A percentile compares a stretch with the other conserved stretches of the same genome.
Evolutionary conservation across 805 yeast genomes (phyloP).

Genomic region (Hanseniaspora osmophila): DNA sequence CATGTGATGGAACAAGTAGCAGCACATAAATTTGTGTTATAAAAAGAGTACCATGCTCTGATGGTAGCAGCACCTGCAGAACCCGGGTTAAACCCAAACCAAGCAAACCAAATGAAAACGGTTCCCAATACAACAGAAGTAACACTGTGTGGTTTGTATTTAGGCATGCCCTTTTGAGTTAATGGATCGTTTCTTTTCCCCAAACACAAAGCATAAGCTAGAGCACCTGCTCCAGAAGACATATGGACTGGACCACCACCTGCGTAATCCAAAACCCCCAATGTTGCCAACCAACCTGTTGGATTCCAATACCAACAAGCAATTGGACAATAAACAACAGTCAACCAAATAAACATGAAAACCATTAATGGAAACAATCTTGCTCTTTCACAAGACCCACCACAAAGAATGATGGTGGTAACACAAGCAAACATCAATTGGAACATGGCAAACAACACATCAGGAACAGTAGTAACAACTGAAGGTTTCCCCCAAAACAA

Average conservation of each 20-base stretch:
- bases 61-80: constrained; percentile 87
- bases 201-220: constrained; percentile 80
- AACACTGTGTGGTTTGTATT: constrained; percentile 88
- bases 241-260: constrained; percentile 99
- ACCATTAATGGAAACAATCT: constrained; percentile 94
- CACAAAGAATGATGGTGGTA: constrained; percentile 87
- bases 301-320: constrained; percentile 98
- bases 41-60: constrained; percentile 88
- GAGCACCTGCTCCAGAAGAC: constrained; percentile 85
- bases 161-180: constrained; percentile 56
- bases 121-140: constrained; percentile 86
- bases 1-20: constrained; percentile 85
- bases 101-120: constrained; percentile 91
- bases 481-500: constrained; percentile 56
- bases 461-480: constrained; percentile 61
- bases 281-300: constrained; percentile 70
- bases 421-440: constrained; percentile 95
- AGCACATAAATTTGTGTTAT: constrained; percentile 90
- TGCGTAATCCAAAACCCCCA: constrained; percentile 90
- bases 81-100: constrained; percentile 99
- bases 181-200: constrained; percentile 82
- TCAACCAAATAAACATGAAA: constrained; percentile 84
- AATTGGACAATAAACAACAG: constrained; percentile 88
- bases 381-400: constrained; percentile 97
- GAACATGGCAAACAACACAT: constrained; percentile 75